These are phyloP conservation scores for Penicillium chermesinum DNA, from an alignment of 495 filamentous ascomycete species.

Conservation along the genomic window DNA sequence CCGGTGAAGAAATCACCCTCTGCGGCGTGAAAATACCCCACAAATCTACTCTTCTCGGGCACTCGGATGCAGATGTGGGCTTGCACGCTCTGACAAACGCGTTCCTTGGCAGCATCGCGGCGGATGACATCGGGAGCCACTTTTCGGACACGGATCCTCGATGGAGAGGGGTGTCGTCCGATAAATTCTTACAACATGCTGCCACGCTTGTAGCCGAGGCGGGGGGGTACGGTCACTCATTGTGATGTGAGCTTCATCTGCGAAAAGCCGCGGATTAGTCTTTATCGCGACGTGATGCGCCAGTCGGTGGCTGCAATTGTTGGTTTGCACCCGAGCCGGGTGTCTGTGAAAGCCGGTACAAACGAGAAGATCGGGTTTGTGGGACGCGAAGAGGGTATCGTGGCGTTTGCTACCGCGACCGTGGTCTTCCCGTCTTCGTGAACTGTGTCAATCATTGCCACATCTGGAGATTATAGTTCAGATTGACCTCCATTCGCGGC, in stretches of 20 bases:
- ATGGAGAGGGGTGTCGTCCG: constrained; percentile 7
- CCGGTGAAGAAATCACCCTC: constrained; percentile 5
- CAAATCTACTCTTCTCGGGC: constrained; percentile 4
- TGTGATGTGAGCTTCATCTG: constrained; percentile 10
- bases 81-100: constrained; percentile 11
- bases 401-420: constrained; percentile 8
- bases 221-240: constrained; percentile 3
- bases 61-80: constrained; percentile 10
- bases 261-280: constrained; percentile 3
- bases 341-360: constrained; percentile 10
- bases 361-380: constrained; percentile 12
- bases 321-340: constrained; percentile 1
- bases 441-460: background rate
- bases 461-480: background rate
- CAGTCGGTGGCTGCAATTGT: constrained; percentile 2
- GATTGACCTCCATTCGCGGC: background rate
- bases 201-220: constrained; percentile 5
- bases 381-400: constrained; percentile 10
- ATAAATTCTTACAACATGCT: constrained; percentile 8
- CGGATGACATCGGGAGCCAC: constrained; percentile 7
- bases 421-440: constrained; percentile 1
- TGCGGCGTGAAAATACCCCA: constrained; percentile 10
- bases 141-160: constrained; percentile 5
- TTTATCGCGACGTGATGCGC: constrained; percentile 7
- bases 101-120: constrained; percentile 6